Evolutionary conservation across 1,284 basidiomycete genomes (phyloP), one percentile per base, ranked within the genome.

Genomic region (Afroboletus lepidellus): DNA sequence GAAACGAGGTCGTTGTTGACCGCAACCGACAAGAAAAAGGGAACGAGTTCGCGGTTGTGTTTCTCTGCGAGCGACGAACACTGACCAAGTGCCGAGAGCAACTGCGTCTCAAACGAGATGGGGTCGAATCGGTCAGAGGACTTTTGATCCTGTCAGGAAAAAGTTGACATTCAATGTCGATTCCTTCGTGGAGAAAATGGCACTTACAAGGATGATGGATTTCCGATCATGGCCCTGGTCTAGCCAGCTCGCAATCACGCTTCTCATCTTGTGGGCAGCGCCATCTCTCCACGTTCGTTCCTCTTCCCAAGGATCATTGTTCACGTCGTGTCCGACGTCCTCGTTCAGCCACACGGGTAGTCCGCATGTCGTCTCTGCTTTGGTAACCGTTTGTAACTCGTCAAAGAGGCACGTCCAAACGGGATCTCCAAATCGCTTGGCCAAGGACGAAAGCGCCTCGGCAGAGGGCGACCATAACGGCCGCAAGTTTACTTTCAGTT

Each of bases 401-500:
- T 66, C 66, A 63, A 90, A 93, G 8, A 92, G 60, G 8, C 85
- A 66, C 1, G 62, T 53, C 94, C 94, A 97, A 0, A 93, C 80
- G 0, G 78, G 55, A 57, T 91, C 84, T 0, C 81, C 84, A 56
- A 85, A 84, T 20, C 79, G 71, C 30, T 78, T 74, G 0, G 82
- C 72, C 33, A 94, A 67, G 0, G 75, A 71, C 0, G 81, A 77
- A 2, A 98, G 71, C 0, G 89, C 85, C 8, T 79, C 77, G 16
- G 84, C 79, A 2, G 92, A 83, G n/a, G 94, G 87, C 6, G 81
- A 79, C 89, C 94, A 98, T 12, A 96, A 63, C 0, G 95, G 95
- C 30, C 91, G 81, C 42, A 97, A 74, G 67, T 94, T 94, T 59
- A 97, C 88, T 72, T 97, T 97, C 44, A 97, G 74, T 68, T 97